Conservation (phyloP, 2,329 filamentous ascomycete genomes). For the Gyromitra esculenta region DNA sequence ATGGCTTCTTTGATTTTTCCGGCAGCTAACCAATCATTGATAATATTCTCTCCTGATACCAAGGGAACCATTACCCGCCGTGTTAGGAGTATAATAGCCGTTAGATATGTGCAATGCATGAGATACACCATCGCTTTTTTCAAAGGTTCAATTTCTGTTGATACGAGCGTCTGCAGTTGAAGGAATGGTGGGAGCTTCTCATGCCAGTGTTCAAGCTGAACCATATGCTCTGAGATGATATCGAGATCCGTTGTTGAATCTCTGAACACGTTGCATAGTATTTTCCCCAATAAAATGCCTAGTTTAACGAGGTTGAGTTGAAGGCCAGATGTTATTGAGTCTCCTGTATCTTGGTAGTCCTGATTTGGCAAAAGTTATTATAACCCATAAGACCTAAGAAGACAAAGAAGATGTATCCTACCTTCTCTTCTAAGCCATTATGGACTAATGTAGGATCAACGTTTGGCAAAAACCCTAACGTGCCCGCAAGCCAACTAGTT, state of each 20-base stretch:
- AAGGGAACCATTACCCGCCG: slow-evolving; percentile 46
- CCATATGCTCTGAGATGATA: slow-evolving; percentile 43
- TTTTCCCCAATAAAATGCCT: slow-evolving; percentile 42
- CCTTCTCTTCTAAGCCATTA: slow-evolving; percentile 38
- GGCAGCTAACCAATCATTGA: slow-evolving; percentile 37
- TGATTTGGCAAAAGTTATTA: slow-evolving; percentile 18
- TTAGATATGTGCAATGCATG: slow-evolving; percentile 48
- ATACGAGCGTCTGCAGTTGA: slow-evolving; percentile 41
- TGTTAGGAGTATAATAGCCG: slow-evolving; percentile 44
- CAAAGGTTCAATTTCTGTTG: slow-evolving; percentile 41
- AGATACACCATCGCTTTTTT: slow-evolving; percentile 46
- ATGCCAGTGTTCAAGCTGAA: slow-evolving; percentile 42
- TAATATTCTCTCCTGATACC: slow-evolving; percentile 33
- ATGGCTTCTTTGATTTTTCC: slow-evolving; percentile 44
- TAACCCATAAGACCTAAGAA: background rate
- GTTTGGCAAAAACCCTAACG: slow-evolving; percentile 36
- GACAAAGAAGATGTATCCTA: background rate
- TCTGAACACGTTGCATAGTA: slow-evolving; percentile 40
- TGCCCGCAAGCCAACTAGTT: slow-evolving; percentile 43
- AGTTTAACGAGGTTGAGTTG: slow-evolving; percentile 45
- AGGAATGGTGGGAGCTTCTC: slow-evolving; percentile 30
- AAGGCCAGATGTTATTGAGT: slow-evolving; percentile 41
- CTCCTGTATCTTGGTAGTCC: slow-evolving; percentile 29
- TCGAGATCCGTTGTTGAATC: slow-evolving; percentile 24
- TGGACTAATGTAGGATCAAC: slow-evolving; percentile 35